Evolutionary conservation across 805 yeast genomes (phyloP), one percentile per base, ranked within the genome.

Genomic region (Candida cerambycidarum): DNA sequence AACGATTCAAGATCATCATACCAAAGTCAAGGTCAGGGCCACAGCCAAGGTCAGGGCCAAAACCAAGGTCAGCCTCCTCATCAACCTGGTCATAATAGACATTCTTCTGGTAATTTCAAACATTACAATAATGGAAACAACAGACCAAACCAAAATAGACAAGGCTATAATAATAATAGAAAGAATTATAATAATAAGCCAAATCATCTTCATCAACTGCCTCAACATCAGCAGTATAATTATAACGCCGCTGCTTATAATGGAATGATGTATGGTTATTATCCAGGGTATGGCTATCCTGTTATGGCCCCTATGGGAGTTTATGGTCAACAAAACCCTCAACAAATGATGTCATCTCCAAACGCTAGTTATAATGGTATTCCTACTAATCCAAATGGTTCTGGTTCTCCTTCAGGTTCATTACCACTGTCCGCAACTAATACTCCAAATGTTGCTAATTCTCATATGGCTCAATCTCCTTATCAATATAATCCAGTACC

Each of bases 251-350:
- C 45, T 14, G 48, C 47, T 24, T 41, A 38, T 23, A 39, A 38
- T 19, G 41, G 44, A 24, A 57, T 60, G 61, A 21, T 37, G 21
- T 42, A 42, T 37, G 35, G 36, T 44, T 62, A 58, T 47, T 55
- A 57, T 32, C 62, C 58, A 17, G 50, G 45, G 15, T 62, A 64
- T 25, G 61, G 57, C 19, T 56, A 55, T 38, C 55, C 47, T 7
- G 41, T 47, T 41, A 43, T 49, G 50, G 47, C 50, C 3, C 32
- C 42, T 24, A 46, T 48, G 50, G 44, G 39, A n/a, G 36, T 42
- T 34, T 48, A 48, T 32, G 32, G 33, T 28, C 48, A 43, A 28
- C 37, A 41, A 36, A 5, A 32, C 19, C 30, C 42, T 23, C 44
- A 41, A 27, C 33, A 30, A 24, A 29, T 36, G 28, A 31, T 39